Evolutionary conservation across 2,329 filamentous ascomycete species (phyloP).

Genomic region (Coniochaeta sp.): DNA sequence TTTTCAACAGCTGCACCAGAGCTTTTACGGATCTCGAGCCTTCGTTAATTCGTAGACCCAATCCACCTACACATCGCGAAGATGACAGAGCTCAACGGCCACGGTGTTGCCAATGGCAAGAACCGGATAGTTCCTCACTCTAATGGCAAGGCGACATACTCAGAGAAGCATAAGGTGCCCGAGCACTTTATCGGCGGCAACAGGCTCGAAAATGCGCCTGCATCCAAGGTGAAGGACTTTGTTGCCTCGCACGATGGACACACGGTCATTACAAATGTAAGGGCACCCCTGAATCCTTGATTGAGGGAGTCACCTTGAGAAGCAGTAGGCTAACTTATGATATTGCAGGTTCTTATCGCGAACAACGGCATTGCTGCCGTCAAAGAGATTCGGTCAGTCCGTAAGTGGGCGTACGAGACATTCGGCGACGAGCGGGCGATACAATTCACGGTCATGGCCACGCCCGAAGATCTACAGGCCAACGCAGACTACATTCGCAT

Average conservation of each 20-base stretch:
- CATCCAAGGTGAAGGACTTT: conserved; percentile 93
- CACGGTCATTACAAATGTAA: conserved; percentile 95
- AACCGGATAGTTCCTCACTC: conserved; percentile 37
- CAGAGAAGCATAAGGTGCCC: conserved; percentile 74
- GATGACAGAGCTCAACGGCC: conserved; percentile 20
- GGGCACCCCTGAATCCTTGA: conserved; percentile 21
- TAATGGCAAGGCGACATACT: conserved; percentile 60
- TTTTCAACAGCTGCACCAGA: neutral
- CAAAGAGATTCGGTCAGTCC: conserved; percentile 97
- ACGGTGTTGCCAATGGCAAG: conserved; percentile 28
- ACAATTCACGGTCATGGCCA: conserved; percentile 99
- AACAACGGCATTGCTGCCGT: conserved; percentile 99
- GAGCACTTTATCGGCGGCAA: conserved; percentile 97
- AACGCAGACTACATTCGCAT: conserved; percentile 99
- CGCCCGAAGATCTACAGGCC: conserved; percentile 91
- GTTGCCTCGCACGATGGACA: conserved; percentile 83
- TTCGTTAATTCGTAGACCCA: neutral
- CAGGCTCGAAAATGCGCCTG: conserved; percentile 69
- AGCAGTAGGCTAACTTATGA: neutral
- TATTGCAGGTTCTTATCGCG: conserved; percentile 79
- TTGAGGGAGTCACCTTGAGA: too few relatives aligned
- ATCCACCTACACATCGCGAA: conserved; percentile 16
- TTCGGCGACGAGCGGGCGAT: conserved; percentile 98
- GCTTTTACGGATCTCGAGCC: neutral
- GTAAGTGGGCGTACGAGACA: conserved; percentile 99